Evolutionary conservation across 2,329 filamentous ascomycete genomes (phyloP).

Genomic region (Fusarium nematophilum): DNA sequence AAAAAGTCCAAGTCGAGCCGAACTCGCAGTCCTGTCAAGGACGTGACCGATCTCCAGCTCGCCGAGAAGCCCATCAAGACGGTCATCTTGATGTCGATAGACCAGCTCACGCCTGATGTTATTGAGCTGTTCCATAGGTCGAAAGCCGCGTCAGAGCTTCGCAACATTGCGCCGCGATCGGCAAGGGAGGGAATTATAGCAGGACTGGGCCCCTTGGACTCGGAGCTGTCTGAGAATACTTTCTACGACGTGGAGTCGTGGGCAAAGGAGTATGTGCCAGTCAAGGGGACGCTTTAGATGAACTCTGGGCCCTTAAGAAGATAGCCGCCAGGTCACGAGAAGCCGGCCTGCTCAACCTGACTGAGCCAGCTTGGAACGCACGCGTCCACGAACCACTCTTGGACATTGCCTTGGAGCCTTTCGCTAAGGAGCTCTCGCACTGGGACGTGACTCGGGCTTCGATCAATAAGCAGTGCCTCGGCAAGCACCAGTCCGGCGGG

Average conservation of each 20-base stretch:
- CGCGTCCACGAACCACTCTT: constrained; percentile 11
- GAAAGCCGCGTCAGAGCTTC: neutral
- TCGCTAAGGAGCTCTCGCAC: neutral
- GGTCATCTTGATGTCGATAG: neutral
- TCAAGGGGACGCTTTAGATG: neutral
- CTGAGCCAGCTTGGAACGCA: constrained; percentile 14
- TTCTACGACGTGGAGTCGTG: constrained; percentile 5
- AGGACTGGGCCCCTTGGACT: neutral
- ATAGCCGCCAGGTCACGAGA: neutral
- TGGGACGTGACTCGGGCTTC: neutral
- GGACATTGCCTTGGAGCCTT: constrained; percentile 1
- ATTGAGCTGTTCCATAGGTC: neutral
- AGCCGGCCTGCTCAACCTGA: neutral
- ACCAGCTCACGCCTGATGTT: constrained; percentile 1
- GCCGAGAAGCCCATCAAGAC: neutral
- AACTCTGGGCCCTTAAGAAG: neutral
- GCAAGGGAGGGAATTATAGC: neutral
- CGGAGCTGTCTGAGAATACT: neutral
- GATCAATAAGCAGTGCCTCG: neutral
- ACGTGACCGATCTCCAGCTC: constrained; percentile 2
- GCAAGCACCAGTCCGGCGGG: neutral
- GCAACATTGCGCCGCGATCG: neutral
- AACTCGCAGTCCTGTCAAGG: constrained; percentile 7
- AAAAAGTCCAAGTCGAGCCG: constrained; percentile 1
- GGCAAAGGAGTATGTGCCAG: neutral